Percentiles rank a stretch among this genome's conserved stretches.
Evolutionary conservation across 345 rosid genomes (phyloP).

Genomic region (Citrus sinensis): DVS_A1.0 CM039163.1:44873001-44873500

Average conservation of each 20-base stretch:
- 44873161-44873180: constrained; percentile 1
- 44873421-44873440: constrained; percentile 4
- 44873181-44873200: constrained; percentile 22
- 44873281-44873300: constrained; percentile 14
- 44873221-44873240: constrained; percentile 22
- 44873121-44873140: background rate
- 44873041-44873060: background rate
- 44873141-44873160: constrained; percentile 24
- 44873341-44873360: background rate
- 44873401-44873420: constrained; percentile 9
- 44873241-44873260: constrained; percentile 32
- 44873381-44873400: constrained; percentile 30
- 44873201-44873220: constrained; percentile 25
- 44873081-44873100: background rate
- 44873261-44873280: constrained; percentile 10
- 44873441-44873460: background rate
- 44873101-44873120: background rate
- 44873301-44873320: background rate
- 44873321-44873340: background rate
- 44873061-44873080: background rate
- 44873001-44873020: background rate
- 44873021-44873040: background rate
- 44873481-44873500: background rate
- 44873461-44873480: background rate
- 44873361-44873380: background rate